These are phyloP conservation scores for Hypholoma sublateritium DNA, from an alignment of 768 basidiomycete species.

Conservation along the genomic window DNA sequence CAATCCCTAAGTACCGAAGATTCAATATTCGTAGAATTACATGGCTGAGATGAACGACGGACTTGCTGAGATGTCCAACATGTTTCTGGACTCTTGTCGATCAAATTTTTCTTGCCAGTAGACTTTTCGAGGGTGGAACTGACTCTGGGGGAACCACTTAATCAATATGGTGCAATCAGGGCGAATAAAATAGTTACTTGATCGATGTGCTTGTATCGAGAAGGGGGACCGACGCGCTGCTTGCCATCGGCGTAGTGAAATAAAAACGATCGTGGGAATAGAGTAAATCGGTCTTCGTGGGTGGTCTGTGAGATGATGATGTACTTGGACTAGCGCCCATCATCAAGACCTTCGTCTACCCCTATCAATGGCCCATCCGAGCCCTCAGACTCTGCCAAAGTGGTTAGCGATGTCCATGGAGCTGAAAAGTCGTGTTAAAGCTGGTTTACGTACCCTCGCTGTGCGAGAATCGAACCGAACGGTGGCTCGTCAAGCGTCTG, in stretches of 20 bases:
- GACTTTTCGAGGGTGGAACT: slow-evolving; percentile 79
- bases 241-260: slow-evolving; percentile 18
- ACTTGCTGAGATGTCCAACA: slow-evolving; percentile 88
- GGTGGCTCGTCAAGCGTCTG: slow-evolving; percentile 26
- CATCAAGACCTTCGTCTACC: neutral
- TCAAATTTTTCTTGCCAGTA: slow-evolving; percentile 66
- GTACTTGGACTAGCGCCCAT: neutral
- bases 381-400: slow-evolving; percentile 20
- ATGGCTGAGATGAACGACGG: neutral
- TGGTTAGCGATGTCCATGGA: slow-evolving; percentile 30
- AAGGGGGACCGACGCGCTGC: slow-evolving; percentile 34
- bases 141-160: slow-evolving; percentile 47
- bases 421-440: slow-evolving; percentile 20
- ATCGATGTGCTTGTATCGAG: slow-evolving; percentile 44
- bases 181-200: slow-evolving; percentile 39
- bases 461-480: slow-evolving; percentile 35
- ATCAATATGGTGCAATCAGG: neutral
- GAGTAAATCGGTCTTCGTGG: neutral
- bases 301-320: neutral
- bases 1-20: slow-evolving; percentile 50
- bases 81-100: slow-evolving; percentile 72
- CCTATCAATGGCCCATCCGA: neutral
- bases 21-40: neutral
- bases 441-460: slow-evolving; percentile 34
- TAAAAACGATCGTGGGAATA: slow-evolving; percentile 7